Evolutionary conservation across 139 green algal genomes (phyloP), one percentile per base, ranked within the genome.

Genomic region (Zygnema circumcarinatum): DNA sequence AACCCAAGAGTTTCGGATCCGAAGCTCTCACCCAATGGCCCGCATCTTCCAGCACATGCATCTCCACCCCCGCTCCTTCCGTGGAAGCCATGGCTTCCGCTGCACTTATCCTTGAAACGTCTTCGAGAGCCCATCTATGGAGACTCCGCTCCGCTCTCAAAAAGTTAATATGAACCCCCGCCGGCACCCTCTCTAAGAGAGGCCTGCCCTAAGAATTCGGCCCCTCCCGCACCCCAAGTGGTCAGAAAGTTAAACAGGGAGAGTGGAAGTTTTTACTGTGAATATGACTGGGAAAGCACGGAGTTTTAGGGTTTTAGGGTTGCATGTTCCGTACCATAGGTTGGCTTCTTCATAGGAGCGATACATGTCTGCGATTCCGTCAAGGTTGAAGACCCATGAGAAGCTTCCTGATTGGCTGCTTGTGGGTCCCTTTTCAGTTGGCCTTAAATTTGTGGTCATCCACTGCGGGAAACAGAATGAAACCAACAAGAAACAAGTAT

Each of bases 351-450:
- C 94, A 72, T 98, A 99, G 0, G 93, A 96, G 31, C 91, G 90
- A 90, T 96, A 98, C 95, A 98, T 96, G 31, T 96, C 84, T 16
- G 83, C 67, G 35, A 98, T 97, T 74, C 96, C 95, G 0, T 92
- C 74, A 36, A 99, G 90, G 92, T 99, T 94, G 82, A 98, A 98
- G 0, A 39, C 87, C 96, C 96, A 99, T 21, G 21, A 41, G 56
- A 36, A 95, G 87, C 31, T 79, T 39, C 38, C 89, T 69, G 53
- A 52, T 85, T 29, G 25, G 29, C 25, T 29, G 54, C 25, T 33
- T 25, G 54, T 72, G 25, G 54, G 54, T 29, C 25, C 54, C 29
- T 25, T 29, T 29, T 25, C 54, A 22, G 20, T 35, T 79, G 20
- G 93, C 42, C 88, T 81, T 81, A 98, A 91, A 90, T 98, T 98